These are phyloP conservation scores for Ulota crispa DNA, from an alignment of 225 moss, liverwort and hornwort species.

Conservation along the genomic window DNA sequence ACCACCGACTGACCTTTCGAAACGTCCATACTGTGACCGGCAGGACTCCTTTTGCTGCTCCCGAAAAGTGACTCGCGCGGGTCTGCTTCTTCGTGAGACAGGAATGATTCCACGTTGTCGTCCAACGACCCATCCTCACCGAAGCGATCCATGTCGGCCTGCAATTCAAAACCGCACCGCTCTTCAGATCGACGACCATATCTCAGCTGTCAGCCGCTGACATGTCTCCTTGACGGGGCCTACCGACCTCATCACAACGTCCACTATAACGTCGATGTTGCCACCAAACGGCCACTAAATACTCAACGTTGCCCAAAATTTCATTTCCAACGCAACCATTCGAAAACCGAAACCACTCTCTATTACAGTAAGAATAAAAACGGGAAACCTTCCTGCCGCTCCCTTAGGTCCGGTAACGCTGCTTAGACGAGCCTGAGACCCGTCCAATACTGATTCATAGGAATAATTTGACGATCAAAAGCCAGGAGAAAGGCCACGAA, in stretches of 20 bases:
- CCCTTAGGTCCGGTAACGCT: constrained; percentile 15
- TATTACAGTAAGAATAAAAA: neutral
- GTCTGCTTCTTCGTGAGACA: constrained; percentile 97
- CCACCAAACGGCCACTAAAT: constrained; percentile 19
- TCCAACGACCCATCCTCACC: constrained; percentile 93
- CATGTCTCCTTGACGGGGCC: neutral
- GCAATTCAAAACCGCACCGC: constrained; percentile 34
- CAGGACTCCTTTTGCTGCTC: constrained; percentile 93
- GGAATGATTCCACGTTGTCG: constrained; percentile 95
- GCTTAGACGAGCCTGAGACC: constrained; percentile 11
- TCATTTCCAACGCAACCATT: neutral
- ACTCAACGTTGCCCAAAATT: neutral
- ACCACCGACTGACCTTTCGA: constrained; percentile 71
- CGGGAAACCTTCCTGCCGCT: neutral
- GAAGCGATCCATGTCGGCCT: constrained; percentile 94
- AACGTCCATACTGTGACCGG: constrained; percentile 98
- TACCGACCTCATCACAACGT: neutral
- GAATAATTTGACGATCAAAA: constrained; percentile 11
- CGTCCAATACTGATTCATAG: constrained; percentile 8
- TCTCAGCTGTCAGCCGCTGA: neutral
- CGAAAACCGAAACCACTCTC: neutral
- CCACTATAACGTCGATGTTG: constrained; percentile 12
- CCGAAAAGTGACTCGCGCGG: constrained; percentile 95
- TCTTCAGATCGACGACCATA: constrained; percentile 7
- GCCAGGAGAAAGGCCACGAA: constrained; percentile 4